phyloP scores from a whole-genome alignment of 306 rosid species.

The Cotoneaster glaucophyllus region DNA sequence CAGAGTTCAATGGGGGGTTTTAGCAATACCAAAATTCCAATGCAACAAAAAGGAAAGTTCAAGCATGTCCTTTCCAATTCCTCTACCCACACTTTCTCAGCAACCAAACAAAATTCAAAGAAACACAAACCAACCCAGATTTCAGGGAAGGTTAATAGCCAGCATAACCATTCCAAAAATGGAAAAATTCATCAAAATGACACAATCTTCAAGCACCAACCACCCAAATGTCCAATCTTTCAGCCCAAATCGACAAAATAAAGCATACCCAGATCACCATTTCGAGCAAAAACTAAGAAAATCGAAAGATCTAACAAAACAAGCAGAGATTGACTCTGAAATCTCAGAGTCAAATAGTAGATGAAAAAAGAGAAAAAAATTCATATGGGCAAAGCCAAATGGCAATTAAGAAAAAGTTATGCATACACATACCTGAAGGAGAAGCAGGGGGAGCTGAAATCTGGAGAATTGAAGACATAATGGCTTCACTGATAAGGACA shows the following conservation, averaged over 20 bases:
- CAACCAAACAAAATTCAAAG: slow-evolving; percentile 6
- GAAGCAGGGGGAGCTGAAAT: slow-evolving; percentile 16
- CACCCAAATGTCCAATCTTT: background rate
- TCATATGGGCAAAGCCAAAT: background rate
- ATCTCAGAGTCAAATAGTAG: background rate
- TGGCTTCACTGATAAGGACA: slow-evolving; percentile 13
- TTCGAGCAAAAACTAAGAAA: slow-evolving; percentile 13
- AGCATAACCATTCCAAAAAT: background rate
- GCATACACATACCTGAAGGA: slow-evolving; percentile 33
- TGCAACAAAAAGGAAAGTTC: background rate
- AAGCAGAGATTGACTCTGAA: background rate
- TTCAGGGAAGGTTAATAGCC: background rate
- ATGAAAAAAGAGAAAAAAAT: background rate
- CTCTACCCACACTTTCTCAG: background rate
- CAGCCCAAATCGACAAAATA: slow-evolving; percentile 12
- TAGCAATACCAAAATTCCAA: background rate
- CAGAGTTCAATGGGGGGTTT: background rate
- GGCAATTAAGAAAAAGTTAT: background rate
- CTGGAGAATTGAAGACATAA: slow-evolving; percentile 14
- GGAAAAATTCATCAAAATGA: background rate
- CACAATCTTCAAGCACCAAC: background rate
- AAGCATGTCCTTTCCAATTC: background rate
- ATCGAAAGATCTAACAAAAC: slow-evolving; percentile 48
- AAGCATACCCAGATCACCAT: slow-evolving; percentile 28
- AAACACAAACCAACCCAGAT: background rate